A percentile compares a stretch with the other conserved stretches of the same genome.
Conservation (phyloP, 2,329 filamentous ascomycete species). For the Trichoderma brevicompactum region DNA sequence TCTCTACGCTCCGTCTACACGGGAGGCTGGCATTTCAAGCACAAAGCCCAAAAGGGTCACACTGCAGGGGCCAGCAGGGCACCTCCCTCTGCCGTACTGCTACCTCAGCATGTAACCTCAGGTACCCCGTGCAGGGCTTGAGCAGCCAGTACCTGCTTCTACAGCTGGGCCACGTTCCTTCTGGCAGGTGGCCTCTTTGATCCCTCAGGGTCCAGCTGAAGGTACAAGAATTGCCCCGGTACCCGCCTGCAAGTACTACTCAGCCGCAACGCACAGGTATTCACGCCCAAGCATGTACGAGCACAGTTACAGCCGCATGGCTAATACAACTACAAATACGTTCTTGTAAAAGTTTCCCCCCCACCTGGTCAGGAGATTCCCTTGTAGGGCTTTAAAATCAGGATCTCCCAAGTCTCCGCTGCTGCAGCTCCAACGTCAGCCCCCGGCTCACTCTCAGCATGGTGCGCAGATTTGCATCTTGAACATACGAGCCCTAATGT, state of each 20-base stretch:
- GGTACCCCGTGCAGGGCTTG: conserved; percentile 10
- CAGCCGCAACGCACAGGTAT: too few species aligned
- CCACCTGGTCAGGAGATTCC: conserved; percentile 14
- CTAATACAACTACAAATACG: too few species aligned
- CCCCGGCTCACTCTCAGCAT: conserved; percentile 4
- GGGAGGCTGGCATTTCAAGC: background rate
- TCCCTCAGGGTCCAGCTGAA: conserved; percentile 10
- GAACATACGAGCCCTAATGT: conserved; percentile 10
- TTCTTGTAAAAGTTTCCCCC: too few species aligned
- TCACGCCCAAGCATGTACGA: too few species aligned
- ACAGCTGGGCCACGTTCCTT: conserved; percentile 22
- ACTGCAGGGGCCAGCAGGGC: too few species aligned
- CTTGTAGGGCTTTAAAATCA: conserved; percentile 24
- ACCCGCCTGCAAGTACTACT: background rate
- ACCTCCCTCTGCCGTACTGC: background rate
- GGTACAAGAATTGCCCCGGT: background rate
- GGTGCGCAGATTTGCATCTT: conserved; percentile 27
- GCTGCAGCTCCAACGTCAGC: conserved; percentile 10
- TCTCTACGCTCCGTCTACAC: too few species aligned
- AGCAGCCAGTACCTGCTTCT: conserved; percentile 21
- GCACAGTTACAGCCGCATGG: too few species aligned
- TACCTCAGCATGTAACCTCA: background rate
- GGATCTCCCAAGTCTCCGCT: conserved; percentile 24
- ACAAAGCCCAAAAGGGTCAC: background rate
- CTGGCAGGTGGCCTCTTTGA: background rate